phyloP scores from a whole-genome alignment of 1,284 basidiomycete genomes.

The Ceratobasidium sp. region DNA sequence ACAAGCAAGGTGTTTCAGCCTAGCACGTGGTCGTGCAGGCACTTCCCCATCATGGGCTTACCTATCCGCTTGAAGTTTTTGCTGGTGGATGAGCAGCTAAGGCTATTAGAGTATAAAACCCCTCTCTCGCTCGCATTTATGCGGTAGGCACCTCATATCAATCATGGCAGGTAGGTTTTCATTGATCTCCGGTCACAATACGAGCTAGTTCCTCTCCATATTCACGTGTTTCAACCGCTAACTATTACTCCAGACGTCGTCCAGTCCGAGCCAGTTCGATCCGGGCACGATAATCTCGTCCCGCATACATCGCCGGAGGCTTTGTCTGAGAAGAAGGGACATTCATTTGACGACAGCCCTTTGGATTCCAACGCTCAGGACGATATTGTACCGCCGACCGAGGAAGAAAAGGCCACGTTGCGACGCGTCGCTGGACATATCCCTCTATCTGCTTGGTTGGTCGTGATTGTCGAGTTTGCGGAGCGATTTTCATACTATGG shows the following conservation, averaged over 20 bases:
- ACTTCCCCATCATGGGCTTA: too few relatives aligned
- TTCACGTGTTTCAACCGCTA: background rate
- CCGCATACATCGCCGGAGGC: background rate
- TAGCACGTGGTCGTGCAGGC: too few relatives aligned
- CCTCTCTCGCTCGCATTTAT: background rate
- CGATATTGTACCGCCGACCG: constrained; percentile 21
- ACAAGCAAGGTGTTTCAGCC: too few relatives aligned
- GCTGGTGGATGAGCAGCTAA: background rate
- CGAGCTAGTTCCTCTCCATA: too few relatives aligned
- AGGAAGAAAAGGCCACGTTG: constrained; percentile 23
- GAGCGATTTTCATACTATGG: constrained; percentile 54
- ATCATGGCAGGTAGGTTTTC: too few relatives aligned
- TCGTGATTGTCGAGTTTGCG: constrained; percentile 51
- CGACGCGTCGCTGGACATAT: constrained; percentile 40
- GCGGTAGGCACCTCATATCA: too few relatives aligned
- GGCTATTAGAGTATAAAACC: background rate
- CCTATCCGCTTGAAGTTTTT: background rate
- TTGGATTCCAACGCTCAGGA: background rate
- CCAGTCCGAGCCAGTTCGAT: background rate
- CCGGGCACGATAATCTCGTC: background rate
- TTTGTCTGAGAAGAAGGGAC: constrained; percentile 6
- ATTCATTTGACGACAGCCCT: background rate
- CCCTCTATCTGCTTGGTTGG: constrained; percentile 45
- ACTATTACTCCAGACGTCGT: background rate
- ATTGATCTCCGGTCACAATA: too few relatives aligned